phyloP scores from a whole-genome alignment of 2,329 filamentous ascomycete genomes.

The Colletotrichum sp. region DNA sequence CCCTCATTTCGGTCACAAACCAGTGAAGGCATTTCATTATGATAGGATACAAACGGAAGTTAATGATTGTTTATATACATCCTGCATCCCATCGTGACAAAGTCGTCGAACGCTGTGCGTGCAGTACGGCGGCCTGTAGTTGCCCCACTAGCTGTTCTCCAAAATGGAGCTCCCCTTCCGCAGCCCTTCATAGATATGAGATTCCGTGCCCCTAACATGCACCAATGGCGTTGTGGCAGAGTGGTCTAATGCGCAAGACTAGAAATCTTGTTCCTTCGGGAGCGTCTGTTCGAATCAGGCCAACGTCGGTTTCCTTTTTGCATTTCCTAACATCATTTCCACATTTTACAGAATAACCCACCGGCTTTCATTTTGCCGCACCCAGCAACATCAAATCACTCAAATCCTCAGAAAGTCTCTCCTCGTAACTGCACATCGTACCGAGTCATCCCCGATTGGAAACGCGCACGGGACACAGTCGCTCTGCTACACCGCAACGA shows the following conservation, averaged over 20 bases:
- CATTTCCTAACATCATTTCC: background rate
- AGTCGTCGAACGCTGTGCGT: background rate
- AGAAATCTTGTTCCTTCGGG: conserved; percentile 18
- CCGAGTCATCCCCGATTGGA: background rate
- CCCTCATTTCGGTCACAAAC: too few species aligned
- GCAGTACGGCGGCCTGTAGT: rapidly evolving
- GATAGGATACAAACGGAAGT: too few species aligned
- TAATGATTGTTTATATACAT: too few species aligned
- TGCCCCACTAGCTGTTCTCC: background rate
- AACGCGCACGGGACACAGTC: background rate
- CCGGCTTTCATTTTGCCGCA: background rate
- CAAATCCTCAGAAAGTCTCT: background rate
- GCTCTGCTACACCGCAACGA: background rate
- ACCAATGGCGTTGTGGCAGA: conserved; percentile 15
- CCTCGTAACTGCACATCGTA: background rate
- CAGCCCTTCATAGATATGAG: background rate
- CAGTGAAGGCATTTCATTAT: too few species aligned
- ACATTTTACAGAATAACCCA: background rate
- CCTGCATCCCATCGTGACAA: too few species aligned
- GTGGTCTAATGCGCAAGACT: conserved; percentile 18
- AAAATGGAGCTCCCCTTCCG: background rate
- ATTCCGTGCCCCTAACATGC: too few species aligned
- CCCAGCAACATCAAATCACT: background rate
- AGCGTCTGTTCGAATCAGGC: conserved; percentile 18
- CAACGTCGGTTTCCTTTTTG: background rate